phyloP scores from a whole-genome alignment of 345 rosid genomes.

The Eutrema yunnanense region DNA sequence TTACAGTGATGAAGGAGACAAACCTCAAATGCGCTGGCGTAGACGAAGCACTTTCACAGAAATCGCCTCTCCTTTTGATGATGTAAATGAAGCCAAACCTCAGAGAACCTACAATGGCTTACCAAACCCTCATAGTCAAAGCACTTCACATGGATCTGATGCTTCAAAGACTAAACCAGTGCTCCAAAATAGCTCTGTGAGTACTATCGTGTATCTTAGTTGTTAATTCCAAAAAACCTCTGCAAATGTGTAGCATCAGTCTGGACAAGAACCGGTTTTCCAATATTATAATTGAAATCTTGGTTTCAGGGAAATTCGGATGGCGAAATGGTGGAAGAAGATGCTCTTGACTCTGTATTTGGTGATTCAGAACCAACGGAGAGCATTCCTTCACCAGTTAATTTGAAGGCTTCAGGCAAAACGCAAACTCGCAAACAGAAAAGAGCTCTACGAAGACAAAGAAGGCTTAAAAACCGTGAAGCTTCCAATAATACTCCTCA shows the following conservation, averaged over 20 bases:
- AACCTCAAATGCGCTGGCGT: constrained; percentile 66
- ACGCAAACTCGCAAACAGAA: constrained; percentile 28
- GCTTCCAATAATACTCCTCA: constrained; percentile 13
- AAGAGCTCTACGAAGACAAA: constrained; percentile 29
- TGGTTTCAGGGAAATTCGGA: constrained; percentile 16
- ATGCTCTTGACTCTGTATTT: constrained; percentile 26
- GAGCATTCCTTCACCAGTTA: constrained; percentile 1
- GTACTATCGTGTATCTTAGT: background rate
- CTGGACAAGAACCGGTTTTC: background rate
- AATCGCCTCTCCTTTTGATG: constrained; percentile 12
- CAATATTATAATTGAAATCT: background rate
- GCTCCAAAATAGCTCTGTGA: constrained; percentile 15
- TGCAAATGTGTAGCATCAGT: background rate
- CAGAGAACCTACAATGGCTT: constrained; percentile 2
- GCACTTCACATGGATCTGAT: constrained; percentile 14
- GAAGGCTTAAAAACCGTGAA: constrained; percentile 23
- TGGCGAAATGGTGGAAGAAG: constrained; percentile 18
- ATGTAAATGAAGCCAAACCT: constrained; percentile 9
- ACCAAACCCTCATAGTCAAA: constrained; percentile 7
- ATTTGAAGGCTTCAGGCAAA: constrained; percentile 3
- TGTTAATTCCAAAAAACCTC: background rate
- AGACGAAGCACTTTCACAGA: constrained; percentile 54
- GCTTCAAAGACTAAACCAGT: constrained; percentile 4
- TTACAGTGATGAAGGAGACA: constrained; percentile 57
- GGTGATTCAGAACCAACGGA: constrained; percentile 22